Evolutionary conservation across 2,329 filamentous ascomycete genomes (phyloP).

Genomic region (Albifimbria verrucaria): DNA sequence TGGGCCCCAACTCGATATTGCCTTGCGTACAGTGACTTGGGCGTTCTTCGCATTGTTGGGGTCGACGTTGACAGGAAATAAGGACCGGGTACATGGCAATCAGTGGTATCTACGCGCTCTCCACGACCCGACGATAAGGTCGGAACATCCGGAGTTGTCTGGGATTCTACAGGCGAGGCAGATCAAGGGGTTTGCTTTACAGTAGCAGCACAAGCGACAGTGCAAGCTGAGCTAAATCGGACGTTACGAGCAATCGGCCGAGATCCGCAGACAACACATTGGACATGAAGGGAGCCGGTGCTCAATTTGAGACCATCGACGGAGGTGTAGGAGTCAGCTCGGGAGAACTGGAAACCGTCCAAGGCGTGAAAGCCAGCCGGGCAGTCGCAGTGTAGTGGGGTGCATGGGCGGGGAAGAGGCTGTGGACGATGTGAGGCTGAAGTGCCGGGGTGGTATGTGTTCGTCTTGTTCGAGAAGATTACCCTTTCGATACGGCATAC

Average conservation of each 20-base stretch:
- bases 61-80: conserved; percentile 45
- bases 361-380: not conserved
- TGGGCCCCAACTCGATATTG: conserved; percentile 76
- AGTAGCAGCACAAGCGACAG: not conserved
- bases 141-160: not conserved
- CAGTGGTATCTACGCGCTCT: not conserved
- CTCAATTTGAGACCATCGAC: not conserved
- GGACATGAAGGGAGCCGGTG: not conserved
- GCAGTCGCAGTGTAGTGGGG: not conserved
- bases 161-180: not conserved
- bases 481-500: not conserved
- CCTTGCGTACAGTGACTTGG: conserved; percentile 69
- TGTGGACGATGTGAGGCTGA: not conserved
- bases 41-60: conserved; percentile 66
- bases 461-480: not conserved
- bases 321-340: not conserved
- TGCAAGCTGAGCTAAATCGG: not conserved
- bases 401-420: not conserved
- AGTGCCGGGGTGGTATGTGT: not conserved
- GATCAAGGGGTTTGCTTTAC: not conserved
- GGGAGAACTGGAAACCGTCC: not conserved
- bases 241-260: not conserved
- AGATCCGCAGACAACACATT: not conserved
- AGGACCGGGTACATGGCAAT: conserved; percentile 1
- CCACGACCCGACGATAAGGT: not conserved